A percentile compares a stretch with the other conserved stretches of the same genome.
Evolutionary conservation across 192 early-diverging fungal species (phyloP).

Genomic region (Mortierella alpina): DNA sequence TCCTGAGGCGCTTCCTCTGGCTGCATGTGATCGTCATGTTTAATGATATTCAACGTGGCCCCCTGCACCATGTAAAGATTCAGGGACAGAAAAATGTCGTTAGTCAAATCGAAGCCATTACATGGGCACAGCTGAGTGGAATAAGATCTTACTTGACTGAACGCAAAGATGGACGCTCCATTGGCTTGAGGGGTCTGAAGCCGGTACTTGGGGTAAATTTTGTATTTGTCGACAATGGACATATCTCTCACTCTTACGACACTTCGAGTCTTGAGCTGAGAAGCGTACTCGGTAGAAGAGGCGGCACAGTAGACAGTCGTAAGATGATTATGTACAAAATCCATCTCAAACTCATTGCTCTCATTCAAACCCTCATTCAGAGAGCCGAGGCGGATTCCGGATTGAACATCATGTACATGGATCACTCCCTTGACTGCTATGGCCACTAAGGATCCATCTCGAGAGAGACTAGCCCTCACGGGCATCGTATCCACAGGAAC

Average conservation of each 20-base stretch:
- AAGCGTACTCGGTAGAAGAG: background rate
- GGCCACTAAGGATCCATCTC: constrained; percentile 8
- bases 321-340: constrained; percentile 4
- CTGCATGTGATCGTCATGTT: no score
- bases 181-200: background rate
- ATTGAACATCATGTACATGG: constrained; percentile 1
- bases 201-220: constrained; percentile 4
- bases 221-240: background rate
- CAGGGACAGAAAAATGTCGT: background rate
- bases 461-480: background rate
- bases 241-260: constrained; percentile 10
- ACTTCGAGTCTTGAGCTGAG: background rate
- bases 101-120: background rate
- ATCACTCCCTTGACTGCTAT: background rate
- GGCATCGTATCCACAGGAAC: background rate
- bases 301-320: background rate
- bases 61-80: background rate
- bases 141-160: background rate
- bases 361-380: background rate
- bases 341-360: background rate
- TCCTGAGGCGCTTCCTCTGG: no score
- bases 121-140: background rate
- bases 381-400: constrained; percentile 1
- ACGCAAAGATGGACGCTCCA: background rate
- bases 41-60: no score